phyloP scores from a whole-genome alignment of 768 basidiomycete species.

The Neoboletus subvelutipes region DNA sequence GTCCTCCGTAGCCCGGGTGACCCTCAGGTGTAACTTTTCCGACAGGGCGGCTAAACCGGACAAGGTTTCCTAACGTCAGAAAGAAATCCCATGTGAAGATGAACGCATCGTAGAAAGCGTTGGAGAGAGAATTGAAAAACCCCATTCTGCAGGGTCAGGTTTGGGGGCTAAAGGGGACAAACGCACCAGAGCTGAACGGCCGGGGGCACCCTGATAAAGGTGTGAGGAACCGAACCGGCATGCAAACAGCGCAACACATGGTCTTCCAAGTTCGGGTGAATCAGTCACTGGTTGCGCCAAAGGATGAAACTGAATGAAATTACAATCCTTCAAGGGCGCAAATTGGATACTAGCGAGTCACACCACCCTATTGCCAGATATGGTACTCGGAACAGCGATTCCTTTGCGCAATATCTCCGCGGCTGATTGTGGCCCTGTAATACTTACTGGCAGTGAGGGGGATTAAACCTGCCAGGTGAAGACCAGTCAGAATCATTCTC shows the following conservation, averaged over 20 bases:
- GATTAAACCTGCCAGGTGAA: too few species aligned
- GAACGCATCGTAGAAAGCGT: too few species aligned
- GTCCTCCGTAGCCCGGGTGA: too few species aligned
- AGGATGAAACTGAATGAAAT: background rate
- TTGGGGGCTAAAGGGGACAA: background rate
- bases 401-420: background rate
- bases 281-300: background rate
- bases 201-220: conserved; percentile 8
- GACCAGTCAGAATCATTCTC: too few species aligned
- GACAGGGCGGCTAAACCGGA: too few species aligned
- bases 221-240: background rate
- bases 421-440: background rate
- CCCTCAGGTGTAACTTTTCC: too few species aligned
- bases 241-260: background rate
- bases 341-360: background rate
- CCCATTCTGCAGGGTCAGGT: conserved; percentile 24
- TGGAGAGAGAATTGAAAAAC: background rate
- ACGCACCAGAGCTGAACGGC: too few species aligned
- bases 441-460: too few species aligned
- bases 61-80: too few species aligned
- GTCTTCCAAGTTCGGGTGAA: background rate
- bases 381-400: background rate
- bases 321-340: background rate
- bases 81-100: too few species aligned
- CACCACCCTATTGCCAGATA: background rate